phyloP scores from a whole-genome alignment of 2,329 filamentous ascomycete genomes.

The Hymenoscyphus occultus region DNA sequence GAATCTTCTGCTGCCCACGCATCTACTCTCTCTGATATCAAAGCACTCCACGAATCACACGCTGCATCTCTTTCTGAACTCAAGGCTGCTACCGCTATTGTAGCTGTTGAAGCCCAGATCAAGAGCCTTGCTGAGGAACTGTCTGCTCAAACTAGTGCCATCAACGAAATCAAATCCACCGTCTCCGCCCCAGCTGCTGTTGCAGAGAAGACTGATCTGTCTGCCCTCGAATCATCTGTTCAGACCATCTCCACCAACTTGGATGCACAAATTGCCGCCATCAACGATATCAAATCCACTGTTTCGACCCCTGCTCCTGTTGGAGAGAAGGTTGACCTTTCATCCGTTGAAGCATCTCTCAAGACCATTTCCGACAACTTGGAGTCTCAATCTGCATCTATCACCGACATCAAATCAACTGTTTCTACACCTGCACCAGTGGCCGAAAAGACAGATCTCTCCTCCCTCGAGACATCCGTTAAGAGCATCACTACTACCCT shows the following conservation, averaged over 20 bases:
- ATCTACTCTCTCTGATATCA: conserved; percentile 15
- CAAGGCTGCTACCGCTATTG: conserved; percentile 14
- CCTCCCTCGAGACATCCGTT: conserved; percentile 16
- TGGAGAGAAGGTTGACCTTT: conserved; percentile 23
- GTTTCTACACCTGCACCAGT: conserved; percentile 22
- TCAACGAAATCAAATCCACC: conserved; percentile 19
- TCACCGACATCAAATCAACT: conserved; percentile 19
- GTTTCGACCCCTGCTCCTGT: conserved; percentile 22
- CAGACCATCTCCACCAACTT: conserved; percentile 14
- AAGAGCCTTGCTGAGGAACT: conserved; percentile 16
- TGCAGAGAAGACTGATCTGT: conserved; percentile 16
- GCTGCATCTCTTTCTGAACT: conserved; percentile 21
- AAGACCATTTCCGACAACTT: conserved; percentile 8
- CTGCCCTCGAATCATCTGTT: conserved; percentile 13
- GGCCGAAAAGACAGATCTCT: conserved; percentile 22
- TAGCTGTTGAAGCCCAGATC: conserved; percentile 11
- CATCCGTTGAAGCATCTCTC: conserved; percentile 16
- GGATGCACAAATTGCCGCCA: conserved; percentile 14
- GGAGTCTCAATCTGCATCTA: conserved; percentile 16
- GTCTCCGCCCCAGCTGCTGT: conserved; percentile 14
- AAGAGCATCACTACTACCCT: conserved; percentile 7
- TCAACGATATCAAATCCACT: conserved; percentile 19
- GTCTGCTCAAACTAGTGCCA: conserved; percentile 13
- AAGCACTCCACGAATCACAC: conserved; percentile 19
- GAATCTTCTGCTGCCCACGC: conserved; percentile 11